Evolutionary conservation across 495 filamentous ascomycete genomes (phyloP), one percentile per base, ranked within the genome.

Genomic region (Podospora appendiculata): DNA sequence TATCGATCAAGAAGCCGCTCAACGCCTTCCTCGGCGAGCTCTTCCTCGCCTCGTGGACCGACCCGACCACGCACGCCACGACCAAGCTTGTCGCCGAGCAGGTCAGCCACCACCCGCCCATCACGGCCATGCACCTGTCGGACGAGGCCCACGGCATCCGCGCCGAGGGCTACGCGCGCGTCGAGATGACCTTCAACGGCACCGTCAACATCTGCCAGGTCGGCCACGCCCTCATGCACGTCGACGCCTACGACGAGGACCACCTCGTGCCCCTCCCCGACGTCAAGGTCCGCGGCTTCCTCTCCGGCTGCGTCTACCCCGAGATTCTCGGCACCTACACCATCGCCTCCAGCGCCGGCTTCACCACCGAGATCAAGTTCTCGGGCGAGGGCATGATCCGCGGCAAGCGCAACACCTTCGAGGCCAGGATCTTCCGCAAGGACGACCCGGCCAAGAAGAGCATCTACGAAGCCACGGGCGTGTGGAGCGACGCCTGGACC

Each of bases 101-200:
- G 51, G 63, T 61, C 51, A 87, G 82, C 66, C 89, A 94, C 64
- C 89, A 95, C 63, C 89, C 89, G 41, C 89, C 89, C 19, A 87
- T 89, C 45, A 95, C 89, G 14, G 89, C 89, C 13, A 92, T 91
- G 67, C 82, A 82, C 51, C 86, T 94, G 51, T 75, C 75, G 62
- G 91, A 93, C 66, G 70, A 77, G 33, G 84, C 86, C 54, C 74
- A 91, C 58, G 87, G 87, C 35, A 76, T 94, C 45, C 78, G 82
- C 67, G 74, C 90, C 6, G 79, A 88, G 74, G 89, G 89, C 55
- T 95, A 93, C 71, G 92, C 90, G 52, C 86, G 84, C 48, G 87
- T 91, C 65, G 91, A 91, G 63, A 90, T 88, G 46, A 86, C 84
- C 8, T 91, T 94, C 62, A 83, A 83, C 32, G 80, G 82, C 17